Evolutionary conservation across 2,329 filamentous ascomycete genomes (phyloP).

Genomic region (Scedosporium apiospermum): DNA sequence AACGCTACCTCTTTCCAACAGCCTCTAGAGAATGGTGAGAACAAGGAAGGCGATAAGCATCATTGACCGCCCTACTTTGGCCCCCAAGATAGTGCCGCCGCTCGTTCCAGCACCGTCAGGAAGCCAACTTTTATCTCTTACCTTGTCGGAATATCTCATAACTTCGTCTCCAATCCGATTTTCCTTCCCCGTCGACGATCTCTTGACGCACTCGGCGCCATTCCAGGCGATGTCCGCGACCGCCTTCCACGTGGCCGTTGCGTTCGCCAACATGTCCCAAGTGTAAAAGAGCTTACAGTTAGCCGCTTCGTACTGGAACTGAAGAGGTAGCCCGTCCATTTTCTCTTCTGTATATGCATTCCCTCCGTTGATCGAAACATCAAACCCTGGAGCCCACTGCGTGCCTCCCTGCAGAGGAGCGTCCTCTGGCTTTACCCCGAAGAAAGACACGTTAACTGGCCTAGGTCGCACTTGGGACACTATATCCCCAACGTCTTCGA

Average conservation of each 20-base stretch:
- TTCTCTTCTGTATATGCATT: conserved; percentile 14
- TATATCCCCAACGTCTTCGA: not conserved
- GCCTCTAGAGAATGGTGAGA: too few relatives aligned
- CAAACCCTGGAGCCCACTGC: not conserved
- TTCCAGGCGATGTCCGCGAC: conserved; percentile 29
- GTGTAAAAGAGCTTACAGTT: conserved; percentile 55
- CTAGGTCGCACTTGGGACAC: not conserved
- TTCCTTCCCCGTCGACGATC: conserved; percentile 8
- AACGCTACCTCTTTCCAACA: too few relatives aligned
- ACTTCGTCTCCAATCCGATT: conserved; percentile 4
- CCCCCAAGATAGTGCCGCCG: not conserved
- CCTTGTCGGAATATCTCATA: not conserved
- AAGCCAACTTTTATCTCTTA: not conserved
- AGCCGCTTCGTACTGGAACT: conserved; percentile 52
- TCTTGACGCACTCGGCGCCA: conserved; percentile 28
- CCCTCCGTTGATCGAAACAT: conserved; percentile 10
- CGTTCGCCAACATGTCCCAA: conserved; percentile 38
- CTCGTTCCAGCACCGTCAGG: not conserved
- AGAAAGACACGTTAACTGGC: not conserved
- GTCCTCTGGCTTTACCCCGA: not conserved
- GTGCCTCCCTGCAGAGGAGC: conserved; percentile 1
- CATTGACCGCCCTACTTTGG: too few relatives aligned
- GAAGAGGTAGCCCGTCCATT: conserved; percentile 29
- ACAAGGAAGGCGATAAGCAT: too few relatives aligned
- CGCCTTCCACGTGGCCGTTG: conserved; percentile 41